Conservation (phyloP, 202 grass and related monocot species). For the Schoenoplectus triqueter region DNA sequence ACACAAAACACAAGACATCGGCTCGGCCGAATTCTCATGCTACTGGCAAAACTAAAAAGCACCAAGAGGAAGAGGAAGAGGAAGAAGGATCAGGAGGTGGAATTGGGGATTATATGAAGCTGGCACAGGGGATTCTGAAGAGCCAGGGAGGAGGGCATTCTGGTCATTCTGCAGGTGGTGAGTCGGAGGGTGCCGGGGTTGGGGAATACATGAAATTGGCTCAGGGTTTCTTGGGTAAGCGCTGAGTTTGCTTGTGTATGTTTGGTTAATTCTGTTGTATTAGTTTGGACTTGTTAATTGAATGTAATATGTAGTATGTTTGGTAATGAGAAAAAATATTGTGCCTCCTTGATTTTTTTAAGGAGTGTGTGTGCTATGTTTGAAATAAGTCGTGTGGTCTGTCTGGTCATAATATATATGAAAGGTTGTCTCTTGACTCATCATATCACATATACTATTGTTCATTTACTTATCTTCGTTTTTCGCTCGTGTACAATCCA, state of each 20-base stretch:
- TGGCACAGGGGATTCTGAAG: constrained; percentile 80
- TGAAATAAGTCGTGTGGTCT: no score
- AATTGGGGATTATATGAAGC: constrained; percentile 70
- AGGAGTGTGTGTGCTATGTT: no score
- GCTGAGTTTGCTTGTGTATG: constrained; percentile 20
- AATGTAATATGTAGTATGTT: no score
- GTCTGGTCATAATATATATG: no score
- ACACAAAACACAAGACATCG: background rate
- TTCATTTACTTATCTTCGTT: no score
- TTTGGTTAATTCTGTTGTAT: no score
- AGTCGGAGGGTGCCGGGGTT: constrained; percentile 50
- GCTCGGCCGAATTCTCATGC: constrained; percentile 42
- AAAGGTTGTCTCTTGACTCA: no score
- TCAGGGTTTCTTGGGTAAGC: constrained; percentile 41
- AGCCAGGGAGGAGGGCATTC: constrained; percentile 51
- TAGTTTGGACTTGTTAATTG: no score
- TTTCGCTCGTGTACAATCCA: no score
- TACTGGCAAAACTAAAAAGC: constrained; percentile 46
- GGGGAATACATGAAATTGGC: constrained; percentile 71
- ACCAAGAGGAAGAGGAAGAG: constrained; percentile 29
- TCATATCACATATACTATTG: no score
- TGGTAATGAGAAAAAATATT: no score
- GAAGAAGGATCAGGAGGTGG: constrained; percentile 50
- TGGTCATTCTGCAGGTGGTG: constrained; percentile 34
- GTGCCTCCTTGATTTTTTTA: no score